Base-by-base conservation (phyloP, 116 monocot genomes). In the Posidonia oceanica region DNA sequence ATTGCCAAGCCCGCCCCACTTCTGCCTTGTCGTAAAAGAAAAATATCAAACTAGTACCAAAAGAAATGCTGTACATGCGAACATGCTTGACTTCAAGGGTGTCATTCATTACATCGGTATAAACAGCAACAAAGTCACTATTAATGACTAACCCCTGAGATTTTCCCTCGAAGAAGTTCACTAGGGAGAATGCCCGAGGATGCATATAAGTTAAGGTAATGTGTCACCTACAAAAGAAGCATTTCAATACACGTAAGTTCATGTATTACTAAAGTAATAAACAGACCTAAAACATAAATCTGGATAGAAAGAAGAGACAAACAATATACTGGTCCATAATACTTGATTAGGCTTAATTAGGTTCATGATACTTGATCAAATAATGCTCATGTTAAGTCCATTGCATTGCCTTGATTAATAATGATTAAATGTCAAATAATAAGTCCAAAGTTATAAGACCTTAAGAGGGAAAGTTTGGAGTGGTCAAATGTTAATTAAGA, bases 1-100 rank as follows among this genome's bases (percentile, higher is more conserved):
- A 80, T 75, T 78, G 70, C 77, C 80, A 63, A 80, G 76, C 55
- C 70, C 87, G 64, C 93, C 97, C 97, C 97, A 97, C 29, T 83
- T 90, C 97, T 97, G 97, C 66, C 74, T 83, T 87, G 84, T 18
- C 87, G 83, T 52, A 88, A 78, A 68, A 12, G 17, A 20, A 7
- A 23, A 68, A 48, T 10, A 48, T 29, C 29, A 48, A 48, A 10
- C 12, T 48, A 48, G 48, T 10, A 48, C 48, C 48, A 48, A 4
- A 48, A 10, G 48, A 48, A 48, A 48, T 7, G 2, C 5, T 48
- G 48, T 12, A 4, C 48, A 48, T 48, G 48, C 12, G 7, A 48
- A 5, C 42, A 5, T 42, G 42, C 42, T 42, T 5, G 8, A 42
- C 42, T 42, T 42, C 42, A 42, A 2, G 42, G 42, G 42, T 42